Conservation (phyloP, 2,329 filamentous ascomycete species). For the Fusarium sp. region DNA sequence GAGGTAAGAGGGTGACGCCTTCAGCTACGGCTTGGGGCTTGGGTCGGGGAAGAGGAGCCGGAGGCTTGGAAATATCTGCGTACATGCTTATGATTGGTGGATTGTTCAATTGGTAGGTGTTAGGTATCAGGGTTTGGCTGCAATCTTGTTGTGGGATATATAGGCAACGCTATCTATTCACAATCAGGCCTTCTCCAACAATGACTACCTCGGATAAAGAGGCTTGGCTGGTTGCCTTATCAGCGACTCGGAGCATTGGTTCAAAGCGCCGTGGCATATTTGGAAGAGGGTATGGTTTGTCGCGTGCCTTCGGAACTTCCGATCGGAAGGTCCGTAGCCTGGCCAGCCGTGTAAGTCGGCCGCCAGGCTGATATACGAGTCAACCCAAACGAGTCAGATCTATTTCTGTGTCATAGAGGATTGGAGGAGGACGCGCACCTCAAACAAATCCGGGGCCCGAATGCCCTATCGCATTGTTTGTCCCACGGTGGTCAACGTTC, state of each 20-base stretch:
- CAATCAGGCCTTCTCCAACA: neutral
- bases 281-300: neutral
- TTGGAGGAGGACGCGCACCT: accelerated
- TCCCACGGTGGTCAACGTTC: neutral
- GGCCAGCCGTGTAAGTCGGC: accelerated
- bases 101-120: neutral
- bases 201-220: neutral
- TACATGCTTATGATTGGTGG: conserved; percentile 35
- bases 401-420: neutral
- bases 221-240: neutral
- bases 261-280: neutral
- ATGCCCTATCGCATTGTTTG: neutral
- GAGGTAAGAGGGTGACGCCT: conserved; percentile 47
- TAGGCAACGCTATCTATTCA: neutral
- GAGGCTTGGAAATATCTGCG: conserved; percentile 46
- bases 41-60: conserved; percentile 43
- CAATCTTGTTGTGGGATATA: neutral
- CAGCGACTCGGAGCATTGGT: neutral
- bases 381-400: conserved; percentile 5
- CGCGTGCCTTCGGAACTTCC: conserved; percentile 26
- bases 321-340: conserved; percentile 22
- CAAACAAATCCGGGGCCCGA: neutral
- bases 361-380: neutral
- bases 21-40: conserved; percentile 28
- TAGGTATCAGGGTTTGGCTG: neutral